A percentile compares a stretch with the other conserved stretches of the same genome.
These are phyloP conservation scores for Pilobolus umbonatus DNA, from an alignment of 192 early-diverging fungal genomes.

Conservation along the genomic window DNA sequence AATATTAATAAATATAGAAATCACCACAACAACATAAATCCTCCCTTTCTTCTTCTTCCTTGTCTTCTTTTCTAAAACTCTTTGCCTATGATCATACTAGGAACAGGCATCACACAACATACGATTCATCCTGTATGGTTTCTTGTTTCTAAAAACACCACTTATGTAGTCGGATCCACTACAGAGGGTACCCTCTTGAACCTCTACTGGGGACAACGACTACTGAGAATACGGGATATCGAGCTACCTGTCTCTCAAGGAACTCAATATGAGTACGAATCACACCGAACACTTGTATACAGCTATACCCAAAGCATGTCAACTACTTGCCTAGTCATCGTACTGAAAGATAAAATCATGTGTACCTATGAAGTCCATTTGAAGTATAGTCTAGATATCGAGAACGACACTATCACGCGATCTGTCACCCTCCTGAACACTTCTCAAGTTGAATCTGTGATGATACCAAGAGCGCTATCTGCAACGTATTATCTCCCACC, in stretches of 20 bases:
- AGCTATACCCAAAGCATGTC: conserved; percentile 1
- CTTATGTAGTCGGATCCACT: conserved; percentile 8
- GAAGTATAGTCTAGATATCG: conserved; percentile 6
- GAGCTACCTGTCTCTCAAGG: conserved; percentile 19
- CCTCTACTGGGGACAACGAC: conserved; percentile 18
- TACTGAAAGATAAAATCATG: neutral
- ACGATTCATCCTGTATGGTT: neutral
- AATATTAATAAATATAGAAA: no score
- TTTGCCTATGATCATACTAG: no score
- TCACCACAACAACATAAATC: no score
- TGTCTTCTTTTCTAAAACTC: no score
- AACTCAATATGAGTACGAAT: conserved; percentile 6
- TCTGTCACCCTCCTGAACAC: conserved; percentile 1
- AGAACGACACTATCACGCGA: conserved; percentile 13
- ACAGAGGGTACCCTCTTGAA: conserved; percentile 4
- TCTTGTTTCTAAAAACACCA: conserved; percentile 17
- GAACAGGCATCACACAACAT: conserved; percentile 12
- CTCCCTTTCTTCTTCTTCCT: no score
- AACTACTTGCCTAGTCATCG: neutral
- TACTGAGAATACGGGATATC: neutral
- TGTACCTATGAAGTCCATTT: neutral
- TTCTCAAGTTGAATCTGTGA: neutral
- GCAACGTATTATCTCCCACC: conserved; percentile 17
- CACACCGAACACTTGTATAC: conserved; percentile 11
- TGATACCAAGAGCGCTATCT: conserved; percentile 7